phyloP scores from a whole-genome alignment of 2,329 filamentous ascomycete genomes.

The Phyllosticta ampelicida region DNA sequence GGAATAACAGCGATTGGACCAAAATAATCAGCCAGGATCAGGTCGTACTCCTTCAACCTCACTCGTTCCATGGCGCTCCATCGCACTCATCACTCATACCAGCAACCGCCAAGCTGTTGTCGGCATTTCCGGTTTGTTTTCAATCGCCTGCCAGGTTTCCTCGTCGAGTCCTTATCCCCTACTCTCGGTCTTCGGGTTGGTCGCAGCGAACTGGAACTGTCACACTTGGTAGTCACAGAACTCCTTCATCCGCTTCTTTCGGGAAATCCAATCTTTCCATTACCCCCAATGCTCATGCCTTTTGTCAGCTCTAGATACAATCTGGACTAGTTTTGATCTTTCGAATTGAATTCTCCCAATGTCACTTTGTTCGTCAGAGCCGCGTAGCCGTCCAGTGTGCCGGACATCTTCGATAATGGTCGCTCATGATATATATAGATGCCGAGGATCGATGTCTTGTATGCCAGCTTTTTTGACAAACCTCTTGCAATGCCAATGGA shows the following conservation, averaged over 20 bases:
- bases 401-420: not conserved
- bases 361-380: not conserved
- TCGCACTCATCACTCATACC: not conserved
- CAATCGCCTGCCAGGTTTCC: not conserved
- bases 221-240: not conserved
- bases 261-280: not conserved
- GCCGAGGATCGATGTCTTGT: not conserved
- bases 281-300: not conserved
- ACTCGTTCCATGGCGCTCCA: not conserved
- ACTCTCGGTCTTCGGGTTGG: not conserved
- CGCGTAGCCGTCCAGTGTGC: not conserved
- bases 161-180: not conserved
- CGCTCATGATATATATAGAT: not conserved
- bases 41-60: not conserved
- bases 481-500: not conserved
- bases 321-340: not conserved
- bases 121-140: too few relatives aligned
- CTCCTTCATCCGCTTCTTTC: not conserved
- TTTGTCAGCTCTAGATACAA: not conserved
- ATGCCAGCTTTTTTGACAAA: not conserved
- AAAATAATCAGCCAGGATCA: not conserved
- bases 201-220: not conserved
- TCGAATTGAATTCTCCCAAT: not conserved
- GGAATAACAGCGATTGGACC: not conserved
- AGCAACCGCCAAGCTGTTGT: not conserved